Evolutionary conservation across 2,329 filamentous ascomycete genomes (phyloP).

Genomic region (Fonsecaea erecta): DNA sequence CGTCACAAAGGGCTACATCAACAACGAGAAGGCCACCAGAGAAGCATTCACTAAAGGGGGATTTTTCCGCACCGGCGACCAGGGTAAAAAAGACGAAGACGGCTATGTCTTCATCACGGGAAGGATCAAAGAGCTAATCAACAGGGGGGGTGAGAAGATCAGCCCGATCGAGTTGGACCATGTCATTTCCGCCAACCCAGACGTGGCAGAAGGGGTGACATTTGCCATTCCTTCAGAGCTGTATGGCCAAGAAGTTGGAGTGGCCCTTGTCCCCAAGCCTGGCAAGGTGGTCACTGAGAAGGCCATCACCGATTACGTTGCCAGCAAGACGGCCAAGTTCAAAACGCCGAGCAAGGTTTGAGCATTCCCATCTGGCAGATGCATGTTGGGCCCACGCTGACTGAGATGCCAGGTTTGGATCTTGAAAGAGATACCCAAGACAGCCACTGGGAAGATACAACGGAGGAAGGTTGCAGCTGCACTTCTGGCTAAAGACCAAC

Average conservation of each 20-base stretch:
- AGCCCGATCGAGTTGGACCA: conserved; percentile 88
- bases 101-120: conserved; percentile 86
- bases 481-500: conserved; percentile 73
- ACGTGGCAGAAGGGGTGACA: conserved; percentile 77
- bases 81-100: conserved; percentile 78
- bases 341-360: conserved; percentile 81
- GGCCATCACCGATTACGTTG: conserved; percentile 71
- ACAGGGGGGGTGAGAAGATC: conserved; percentile 90
- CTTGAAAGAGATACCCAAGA: conserved; percentile 84
- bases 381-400: background rate
- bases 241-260: conserved; percentile 80
- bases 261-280: conserved; percentile 74
- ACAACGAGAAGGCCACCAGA: conserved; percentile 77
- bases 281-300: conserved; percentile 61
- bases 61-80: conserved; percentile 87
- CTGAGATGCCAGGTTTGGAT: conserved; percentile 65
- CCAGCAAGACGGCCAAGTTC: conserved; percentile 75
- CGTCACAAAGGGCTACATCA: conserved; percentile 82
- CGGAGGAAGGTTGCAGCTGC: conserved; percentile 81
- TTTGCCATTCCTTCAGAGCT: conserved; percentile 82
- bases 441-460: conserved; percentile 89
- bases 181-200: conserved; percentile 72
- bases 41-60: conserved; percentile 74
- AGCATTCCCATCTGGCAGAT: conserved; percentile 15
- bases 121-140: conserved; percentile 89